Base-by-base conservation (phyloP, 169 alveolate genomes). In the Babesia ovis region DNA sequence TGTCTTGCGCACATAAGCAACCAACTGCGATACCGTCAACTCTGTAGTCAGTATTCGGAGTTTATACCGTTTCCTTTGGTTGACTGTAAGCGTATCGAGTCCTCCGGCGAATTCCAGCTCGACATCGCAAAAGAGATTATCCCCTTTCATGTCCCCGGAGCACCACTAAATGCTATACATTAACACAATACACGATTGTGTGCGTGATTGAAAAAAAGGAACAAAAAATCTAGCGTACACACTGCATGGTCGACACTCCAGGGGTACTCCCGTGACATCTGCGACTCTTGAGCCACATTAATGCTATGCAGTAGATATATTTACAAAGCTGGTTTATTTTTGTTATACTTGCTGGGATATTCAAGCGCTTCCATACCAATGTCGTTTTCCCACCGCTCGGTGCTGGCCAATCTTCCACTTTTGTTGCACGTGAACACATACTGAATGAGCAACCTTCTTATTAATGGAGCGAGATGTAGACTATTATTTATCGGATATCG, bases 1-100 rank as follows among this genome's bases (percentile, higher is more conserved):
- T 53, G 55, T 46, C 39, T 71, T 83, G 58, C 92, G 82, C 56
- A 87, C 59, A 45, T 83, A 87, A 1, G 91, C 90, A 14, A 81
- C 62, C 45, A 87, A 77, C 61, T 83, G 88, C 27, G 82, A 74
- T 48, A 87, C 56, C 34, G 53, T 76, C 8, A 87, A 43, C 12
- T 61, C 69, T 14, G 61, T 72, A 43, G 31, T 23, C 23, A n/a
- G 48, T 3, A 77, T 48, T 43, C 34, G 37, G 11, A 77, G 35
- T 27, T 56, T 56, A 14, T 68, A 31, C 8, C 25, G 79, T 64
- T 53, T 64, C 29, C 18, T 68, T 43, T 77, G 82, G 14, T 77
- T 51, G 22, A 77, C 1, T n/a, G 77, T 69, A n/a, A 77, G 59
- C 23, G 80, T 34, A 32, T 68, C 82, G 39, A 77, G 72, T 0